Evolutionary conservation across 2,329 filamentous ascomycete species (phyloP), one percentile per base, ranked within the genome.

Genomic region (Colletotrichum musicola): DNA sequence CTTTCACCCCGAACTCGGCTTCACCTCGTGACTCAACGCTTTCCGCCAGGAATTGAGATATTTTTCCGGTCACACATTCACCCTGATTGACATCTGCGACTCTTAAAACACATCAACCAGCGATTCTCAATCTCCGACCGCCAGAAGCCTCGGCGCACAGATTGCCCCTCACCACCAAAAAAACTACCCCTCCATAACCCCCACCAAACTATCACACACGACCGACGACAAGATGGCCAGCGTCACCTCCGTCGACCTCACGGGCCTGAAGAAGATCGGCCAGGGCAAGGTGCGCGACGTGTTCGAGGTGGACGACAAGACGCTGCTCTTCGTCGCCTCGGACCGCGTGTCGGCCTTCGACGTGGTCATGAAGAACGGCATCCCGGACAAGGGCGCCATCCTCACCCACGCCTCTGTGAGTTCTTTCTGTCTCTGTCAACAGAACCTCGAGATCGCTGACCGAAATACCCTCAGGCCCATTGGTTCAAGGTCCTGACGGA

Each of bases 341-440:
- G 95, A 98, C 82, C 92, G 96, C 73, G 96, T 98, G 79, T 97
- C 94, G 25, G 96, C 96, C 64, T 98, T 95, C 84, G 95, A 98
- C 86, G 94, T 97, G 74, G 89, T 97, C 74, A 90, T 97, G 86
- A 83, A 88, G 75, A 98, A 96, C 74, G 83, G 83, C 71, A 83
- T 87, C 58, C 82, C 83, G 53, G 76, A 82, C 76, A 89, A 89
- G 81, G 87, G 87, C 72, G 77, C 79, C 67, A 80, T 88, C 59
- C 80, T 88, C 57, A 85, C 82, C 30, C 75, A 78, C 54, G 73
- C 80, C 44, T 82, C 81, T 1, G 64, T 68, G 53, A 60, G 61
- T 27, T 12, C 18, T 12, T 12, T 44, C 18, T 9, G 10, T 38
- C 55, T 47, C 16, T n/a, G 0, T 20, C 20, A n/a, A n/a, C n/a